Percentiles rank a stretch among this genome's conserved stretches.
phyloP scores from a whole-genome alignment of 805 yeast genomes.

The Scheffersomyces lignosus region DNA sequence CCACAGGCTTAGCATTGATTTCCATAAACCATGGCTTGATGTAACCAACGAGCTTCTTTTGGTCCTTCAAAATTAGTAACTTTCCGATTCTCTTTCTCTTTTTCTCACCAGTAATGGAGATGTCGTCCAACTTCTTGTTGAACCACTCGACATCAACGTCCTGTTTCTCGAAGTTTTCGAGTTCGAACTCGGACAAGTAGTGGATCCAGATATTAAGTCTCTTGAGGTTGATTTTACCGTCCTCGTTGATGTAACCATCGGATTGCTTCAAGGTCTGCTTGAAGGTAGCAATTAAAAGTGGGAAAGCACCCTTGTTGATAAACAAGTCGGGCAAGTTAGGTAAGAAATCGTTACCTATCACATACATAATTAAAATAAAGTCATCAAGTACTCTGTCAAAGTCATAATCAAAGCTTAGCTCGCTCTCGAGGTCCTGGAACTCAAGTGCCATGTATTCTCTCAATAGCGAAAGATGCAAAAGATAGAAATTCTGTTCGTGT shows the following conservation, averaged over 20 bases:
- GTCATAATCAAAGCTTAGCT: conserved; percentile 65
- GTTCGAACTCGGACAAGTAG: conserved; percentile 74
- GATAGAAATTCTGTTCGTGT: conserved; percentile 75
- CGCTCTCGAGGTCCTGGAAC: conserved; percentile 66
- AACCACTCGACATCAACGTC: conserved; percentile 91
- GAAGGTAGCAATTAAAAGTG: conserved; percentile 85
- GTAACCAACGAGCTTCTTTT: conserved; percentile 67
- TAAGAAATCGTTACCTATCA: conserved; percentile 96
- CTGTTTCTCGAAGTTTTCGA: conserved; percentile 79
- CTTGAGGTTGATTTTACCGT: conserved; percentile 75
- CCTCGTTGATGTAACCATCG: conserved; percentile 83
- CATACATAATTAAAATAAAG: conserved; percentile 86
- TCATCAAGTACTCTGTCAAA: conserved; percentile 92
- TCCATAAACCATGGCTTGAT: conserved; percentile 52
- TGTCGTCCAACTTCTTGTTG: conserved; percentile 77
- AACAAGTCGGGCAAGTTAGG: conserved; percentile 95
- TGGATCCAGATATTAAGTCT: conserved; percentile 77
- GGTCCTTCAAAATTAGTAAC: conserved; percentile 64
- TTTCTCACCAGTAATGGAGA: conserved; percentile 70
- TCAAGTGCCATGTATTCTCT: conserved; percentile 91
- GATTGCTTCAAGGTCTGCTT: conserved; percentile 70
- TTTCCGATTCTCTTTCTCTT: conserved; percentile 67
- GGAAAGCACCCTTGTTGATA: conserved; percentile 94
- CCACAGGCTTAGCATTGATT: conserved; percentile 24
- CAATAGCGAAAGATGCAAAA: conserved; percentile 81